Evolutionary conservation across 805 yeast genomes (phyloP).

Genomic region (Cyberlindnera veronae): DNA sequence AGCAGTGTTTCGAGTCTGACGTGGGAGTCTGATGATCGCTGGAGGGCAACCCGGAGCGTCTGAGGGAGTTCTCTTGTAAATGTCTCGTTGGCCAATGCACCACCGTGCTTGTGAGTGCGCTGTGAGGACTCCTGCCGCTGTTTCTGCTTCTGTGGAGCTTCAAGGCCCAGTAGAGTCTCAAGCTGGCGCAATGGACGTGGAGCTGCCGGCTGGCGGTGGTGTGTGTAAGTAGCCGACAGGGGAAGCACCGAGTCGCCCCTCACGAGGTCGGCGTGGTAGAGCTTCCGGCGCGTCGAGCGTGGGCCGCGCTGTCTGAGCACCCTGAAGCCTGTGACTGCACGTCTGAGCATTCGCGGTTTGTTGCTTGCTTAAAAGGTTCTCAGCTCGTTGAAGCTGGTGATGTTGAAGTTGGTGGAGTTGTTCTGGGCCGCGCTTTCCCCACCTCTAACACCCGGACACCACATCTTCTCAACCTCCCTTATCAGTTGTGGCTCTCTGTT

Average conservation of each 20-base stretch:
- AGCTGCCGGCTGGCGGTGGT: conserved; percentile 4
- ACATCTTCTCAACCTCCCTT: no score
- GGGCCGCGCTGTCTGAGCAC: conserved; percentile 5
- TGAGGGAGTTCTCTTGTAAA: conserved; percentile 5
- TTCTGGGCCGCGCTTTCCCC: no score
- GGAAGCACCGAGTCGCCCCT: not conserved
- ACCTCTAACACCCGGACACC: no score
- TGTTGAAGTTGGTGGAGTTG: no score
- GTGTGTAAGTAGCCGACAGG: conserved; percentile 3
- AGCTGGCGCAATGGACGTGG: not conserved
- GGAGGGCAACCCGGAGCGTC: not conserved
- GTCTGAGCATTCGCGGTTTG: conserved; percentile 11
- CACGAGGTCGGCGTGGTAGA: conserved; percentile 13
- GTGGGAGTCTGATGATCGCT: conserved; percentile 19
- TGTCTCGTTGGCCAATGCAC: conserved; percentile 6
- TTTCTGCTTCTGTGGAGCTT: not conserved
- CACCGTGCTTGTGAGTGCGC: not conserved
- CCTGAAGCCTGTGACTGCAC: conserved; percentile 10
- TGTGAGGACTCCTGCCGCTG: not conserved
- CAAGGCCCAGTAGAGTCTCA: not conserved
- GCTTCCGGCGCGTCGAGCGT: conserved; percentile 9
- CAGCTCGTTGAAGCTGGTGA: no score
- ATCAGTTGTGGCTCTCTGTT: no score
- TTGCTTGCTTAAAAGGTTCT: not conserved
- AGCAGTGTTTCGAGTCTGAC: conserved; percentile 15